phyloP scores from a whole-genome alignment of 2,329 filamentous ascomycete species.

The Paraconiothyrium sp. region DNA sequence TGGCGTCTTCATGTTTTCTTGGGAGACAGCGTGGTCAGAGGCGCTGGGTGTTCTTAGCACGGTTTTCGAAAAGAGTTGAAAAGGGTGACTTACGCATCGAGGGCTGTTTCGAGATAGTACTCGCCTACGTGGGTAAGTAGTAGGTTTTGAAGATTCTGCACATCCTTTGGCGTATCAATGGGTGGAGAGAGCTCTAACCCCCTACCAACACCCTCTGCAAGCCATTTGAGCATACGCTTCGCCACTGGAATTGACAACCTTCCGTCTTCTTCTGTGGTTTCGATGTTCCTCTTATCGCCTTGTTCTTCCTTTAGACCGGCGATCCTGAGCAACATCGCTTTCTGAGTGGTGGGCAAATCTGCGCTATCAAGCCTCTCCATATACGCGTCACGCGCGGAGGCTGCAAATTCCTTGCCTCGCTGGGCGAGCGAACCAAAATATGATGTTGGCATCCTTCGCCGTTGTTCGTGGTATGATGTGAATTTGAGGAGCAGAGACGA shows the following conservation, averaged over 20 bases:
- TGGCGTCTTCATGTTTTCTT: constrained; percentile 83
- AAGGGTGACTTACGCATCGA: constrained; percentile 63
- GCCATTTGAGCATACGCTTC: constrained; percentile 98
- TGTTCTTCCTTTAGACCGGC: constrained; percentile 82
- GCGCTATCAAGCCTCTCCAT: constrained; percentile 88
- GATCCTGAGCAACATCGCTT: constrained; percentile 87
- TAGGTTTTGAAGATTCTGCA: constrained; percentile 82
- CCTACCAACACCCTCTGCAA: constrained; percentile 92
- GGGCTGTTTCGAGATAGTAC: constrained; percentile 73
- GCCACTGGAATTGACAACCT: constrained; percentile 82
- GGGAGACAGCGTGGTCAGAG: constrained; percentile 75
- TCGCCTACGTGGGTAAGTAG: constrained; percentile 89
- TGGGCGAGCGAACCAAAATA: constrained; percentile 94
- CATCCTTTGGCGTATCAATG: constrained; percentile 92
- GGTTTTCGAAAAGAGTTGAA: background rate
- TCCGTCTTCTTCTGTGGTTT: constrained; percentile 90
- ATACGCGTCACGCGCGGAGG: constrained; percentile 89
- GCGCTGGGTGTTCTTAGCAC: constrained; percentile 38
- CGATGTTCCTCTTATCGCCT: constrained; percentile 83
- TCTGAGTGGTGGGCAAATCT: constrained; percentile 87
- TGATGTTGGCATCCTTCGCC: constrained; percentile 87
- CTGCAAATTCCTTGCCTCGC: constrained; percentile 86
- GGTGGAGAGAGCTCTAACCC: constrained; percentile 89
- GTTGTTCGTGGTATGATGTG: constrained; percentile 88
- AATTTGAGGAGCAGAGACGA: constrained; percentile 96